A percentile compares a stretch with the other conserved stretches of the same genome.
These are phyloP conservation scores for Venturia aucupariae DNA, from an alignment of 2,329 filamentous ascomycete genomes.

Conservation along the genomic window DNA sequence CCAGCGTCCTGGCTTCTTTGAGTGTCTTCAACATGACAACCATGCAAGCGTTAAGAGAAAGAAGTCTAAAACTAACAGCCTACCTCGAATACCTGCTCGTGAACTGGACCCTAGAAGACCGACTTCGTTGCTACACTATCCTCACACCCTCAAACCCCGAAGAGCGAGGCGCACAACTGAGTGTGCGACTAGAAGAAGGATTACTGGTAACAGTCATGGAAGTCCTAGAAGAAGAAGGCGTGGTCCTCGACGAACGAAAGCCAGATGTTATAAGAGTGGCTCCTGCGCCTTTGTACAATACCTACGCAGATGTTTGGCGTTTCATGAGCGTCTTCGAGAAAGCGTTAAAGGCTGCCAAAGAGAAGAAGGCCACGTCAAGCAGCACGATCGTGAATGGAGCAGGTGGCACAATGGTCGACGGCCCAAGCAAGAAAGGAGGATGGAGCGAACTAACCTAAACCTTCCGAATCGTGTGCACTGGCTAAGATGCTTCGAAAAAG, in stretches of 20 bases:
- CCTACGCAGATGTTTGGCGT: slow-evolving; percentile 60
- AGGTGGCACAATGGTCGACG: slow-evolving; percentile 7
- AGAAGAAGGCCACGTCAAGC: not conserved
- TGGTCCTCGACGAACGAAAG: slow-evolving; percentile 74
- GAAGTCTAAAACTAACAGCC: slow-evolving; percentile 63
- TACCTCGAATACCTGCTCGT: slow-evolving; percentile 64
- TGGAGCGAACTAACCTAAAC: not conserved
- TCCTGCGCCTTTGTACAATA: slow-evolving; percentile 77
- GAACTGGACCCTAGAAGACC: slow-evolving; percentile 17
- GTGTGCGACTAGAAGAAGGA: slow-evolving; percentile 58
- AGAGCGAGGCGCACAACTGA: slow-evolving; percentile 70
- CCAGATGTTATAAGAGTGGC: slow-evolving; percentile 79
- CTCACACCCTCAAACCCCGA: slow-evolving; percentile 61
- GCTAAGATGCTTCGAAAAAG: no score
- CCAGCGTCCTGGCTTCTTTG: slow-evolving; percentile 62
- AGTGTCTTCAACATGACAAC: slow-evolving; percentile 63
- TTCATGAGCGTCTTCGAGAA: slow-evolving; percentile 32
- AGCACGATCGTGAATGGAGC: not conserved
- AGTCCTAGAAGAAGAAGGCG: slow-evolving; percentile 56
- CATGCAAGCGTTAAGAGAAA: slow-evolving; percentile 59
- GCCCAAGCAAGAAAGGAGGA: slow-evolving; percentile 1
- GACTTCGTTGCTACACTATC: slow-evolving; percentile 35
- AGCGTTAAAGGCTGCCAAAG: not conserved
- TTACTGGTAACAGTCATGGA: slow-evolving; percentile 60
- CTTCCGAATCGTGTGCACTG: not conserved